These are phyloP conservation scores for Pilasporangium apinafurcum DNA, from an alignment of 352 stramenopile genomes.

Conservation along the genomic window DNA sequence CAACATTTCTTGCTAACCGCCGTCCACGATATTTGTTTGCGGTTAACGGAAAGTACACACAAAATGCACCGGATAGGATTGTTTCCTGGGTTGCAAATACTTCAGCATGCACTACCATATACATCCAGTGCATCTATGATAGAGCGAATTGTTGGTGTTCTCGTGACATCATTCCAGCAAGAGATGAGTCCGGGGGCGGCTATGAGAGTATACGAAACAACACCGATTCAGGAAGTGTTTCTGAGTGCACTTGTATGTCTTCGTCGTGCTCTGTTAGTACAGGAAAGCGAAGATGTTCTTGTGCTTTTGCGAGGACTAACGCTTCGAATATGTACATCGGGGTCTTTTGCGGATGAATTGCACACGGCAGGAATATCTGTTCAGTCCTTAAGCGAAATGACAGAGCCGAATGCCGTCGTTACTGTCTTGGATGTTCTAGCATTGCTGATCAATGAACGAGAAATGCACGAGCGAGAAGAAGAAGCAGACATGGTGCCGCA, in stretches of 20 bases:
- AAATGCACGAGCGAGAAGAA: conserved; percentile 71
- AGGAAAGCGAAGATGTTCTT: conserved; percentile 26
- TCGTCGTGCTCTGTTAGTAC: conserved; percentile 49
- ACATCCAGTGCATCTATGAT: conserved; percentile 29
- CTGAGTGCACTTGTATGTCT: conserved; percentile 67
- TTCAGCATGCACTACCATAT: conserved; percentile 52
- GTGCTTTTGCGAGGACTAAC: conserved; percentile 42
- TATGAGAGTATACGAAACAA: conserved; percentile 58
- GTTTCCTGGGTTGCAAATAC: conserved; percentile 57
- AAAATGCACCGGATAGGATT: conserved; percentile 69
- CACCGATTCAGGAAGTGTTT: conserved; percentile 73
- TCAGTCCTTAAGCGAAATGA: conserved; percentile 46
- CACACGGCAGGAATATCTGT: conserved; percentile 38
- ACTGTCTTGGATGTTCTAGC: conserved; percentile 52
- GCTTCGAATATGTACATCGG: conserved; percentile 67
- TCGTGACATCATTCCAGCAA: conserved; percentile 72
- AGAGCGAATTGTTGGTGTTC: conserved; percentile 41
- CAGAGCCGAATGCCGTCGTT: conserved; percentile 46
- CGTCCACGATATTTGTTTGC: conserved; percentile 65
- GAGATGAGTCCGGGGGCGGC: conserved; percentile 59
- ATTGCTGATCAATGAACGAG: conserved; percentile 56
- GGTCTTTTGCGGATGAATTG: conserved; percentile 64
- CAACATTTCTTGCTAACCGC: conserved; percentile 68
- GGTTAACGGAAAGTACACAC: conserved; percentile 71
- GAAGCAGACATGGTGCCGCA: conserved; percentile 56